Evolutionary conservation across 1,139 yeast genomes (phyloP).

Genomic region (Nakaseomyces uthaithaninus): DNA sequence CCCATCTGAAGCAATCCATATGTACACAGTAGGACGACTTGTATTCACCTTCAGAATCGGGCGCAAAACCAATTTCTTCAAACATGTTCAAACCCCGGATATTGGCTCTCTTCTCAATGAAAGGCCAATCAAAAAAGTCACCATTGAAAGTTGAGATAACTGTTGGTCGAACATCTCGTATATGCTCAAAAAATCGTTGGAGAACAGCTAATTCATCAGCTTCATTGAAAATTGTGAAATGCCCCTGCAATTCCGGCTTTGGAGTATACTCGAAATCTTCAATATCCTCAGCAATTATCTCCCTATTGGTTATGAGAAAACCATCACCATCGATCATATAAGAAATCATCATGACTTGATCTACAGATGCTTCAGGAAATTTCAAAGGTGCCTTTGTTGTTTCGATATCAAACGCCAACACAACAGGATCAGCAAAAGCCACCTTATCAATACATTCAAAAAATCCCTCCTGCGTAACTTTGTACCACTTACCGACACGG

Average conservation of each 20-base stretch:
- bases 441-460: conserved; percentile 57
- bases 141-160: conserved; percentile 97
- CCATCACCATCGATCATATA: conserved; percentile 99
- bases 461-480: conserved; percentile 59
- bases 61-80: conserved; percentile 89
- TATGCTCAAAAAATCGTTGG: conserved; percentile 77
- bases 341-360: conserved; percentile 97
- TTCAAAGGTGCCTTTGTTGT: conserved; percentile 95
- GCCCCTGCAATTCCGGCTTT: conserved; percentile 89
- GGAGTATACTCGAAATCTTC: conserved; percentile 98
- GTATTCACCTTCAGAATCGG: conserved; percentile 85
- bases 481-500: conserved; percentile 95
- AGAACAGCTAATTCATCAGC: conserved; percentile 71
- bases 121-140: conserved; percentile 99
- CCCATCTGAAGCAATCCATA: conserved; percentile 98
- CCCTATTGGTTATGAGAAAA: conserved; percentile 84
- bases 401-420: conserved; percentile 94
- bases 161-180: conserved; percentile 81
- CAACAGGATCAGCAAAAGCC: conserved; percentile 96
- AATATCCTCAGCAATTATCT: conserved; percentile 87
- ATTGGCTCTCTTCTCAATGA: conserved; percentile 79
- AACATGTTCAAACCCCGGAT: conserved; percentile 83
- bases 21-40: conserved; percentile 89
- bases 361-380: conserved; percentile 89
- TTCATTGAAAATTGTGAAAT: conserved; percentile 85